phyloP scores from a whole-genome alignment of 805 yeast genomes.

The Metschnikowia amazonensis region DNA sequence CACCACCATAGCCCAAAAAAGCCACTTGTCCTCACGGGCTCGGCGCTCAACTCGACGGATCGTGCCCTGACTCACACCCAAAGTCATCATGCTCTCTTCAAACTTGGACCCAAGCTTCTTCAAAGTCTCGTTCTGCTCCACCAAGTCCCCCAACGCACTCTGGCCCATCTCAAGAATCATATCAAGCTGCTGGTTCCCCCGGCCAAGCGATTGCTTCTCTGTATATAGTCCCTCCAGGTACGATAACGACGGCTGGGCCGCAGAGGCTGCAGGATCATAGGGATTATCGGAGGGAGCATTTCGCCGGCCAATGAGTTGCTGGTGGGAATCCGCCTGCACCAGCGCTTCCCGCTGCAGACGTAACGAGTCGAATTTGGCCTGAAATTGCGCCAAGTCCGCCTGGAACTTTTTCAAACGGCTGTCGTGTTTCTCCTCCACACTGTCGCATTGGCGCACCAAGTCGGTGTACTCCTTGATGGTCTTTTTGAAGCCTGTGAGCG shows the following conservation, averaged over 20 bases:
- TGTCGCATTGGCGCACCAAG: constrained; percentile 55
- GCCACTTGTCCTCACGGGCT: constrained; percentile 79
- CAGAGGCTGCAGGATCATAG: constrained; percentile 30
- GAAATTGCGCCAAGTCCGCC: constrained; percentile 42
- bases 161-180: constrained; percentile 89
- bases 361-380: constrained; percentile 49
- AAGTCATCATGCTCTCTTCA: constrained; percentile 65
- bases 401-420: constrained; percentile 56
- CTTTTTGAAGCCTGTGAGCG: constrained; percentile 68
- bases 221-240: constrained; percentile 63
- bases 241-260: constrained; percentile 25
- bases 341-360: constrained; percentile 53
- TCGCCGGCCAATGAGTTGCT: constrained; percentile 55
- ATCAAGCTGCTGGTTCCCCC: constrained; percentile 81
- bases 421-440: constrained; percentile 49
- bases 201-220: constrained; percentile 59
- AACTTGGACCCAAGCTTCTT: constrained; percentile 58
- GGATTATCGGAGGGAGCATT: constrained; percentile 46
- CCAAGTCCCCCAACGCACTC: constrained; percentile 76
- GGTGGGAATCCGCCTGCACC: constrained; percentile 44
- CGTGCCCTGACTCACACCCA: constrained; percentile 85
- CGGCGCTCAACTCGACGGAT: constrained; percentile 75
- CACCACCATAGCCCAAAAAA: constrained; percentile 73
- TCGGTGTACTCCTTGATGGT: constrained; percentile 68
- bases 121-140: constrained; percentile 76